phyloP scores from a whole-genome alignment of 495 filamentous ascomycete species.

The Staphylotrichum longicolle region DNA sequence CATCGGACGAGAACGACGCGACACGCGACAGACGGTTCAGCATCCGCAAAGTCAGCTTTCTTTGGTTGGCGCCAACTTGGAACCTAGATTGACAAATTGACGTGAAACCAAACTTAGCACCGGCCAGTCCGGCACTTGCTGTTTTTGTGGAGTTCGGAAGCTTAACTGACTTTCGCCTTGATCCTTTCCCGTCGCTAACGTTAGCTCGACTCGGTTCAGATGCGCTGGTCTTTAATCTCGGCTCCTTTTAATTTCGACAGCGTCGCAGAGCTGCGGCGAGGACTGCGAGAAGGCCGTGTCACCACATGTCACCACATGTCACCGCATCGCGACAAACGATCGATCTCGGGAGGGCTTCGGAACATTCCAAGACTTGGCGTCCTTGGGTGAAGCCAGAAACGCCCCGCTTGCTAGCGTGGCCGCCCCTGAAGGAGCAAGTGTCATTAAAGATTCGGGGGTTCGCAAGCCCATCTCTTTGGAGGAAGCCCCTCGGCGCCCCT shows the following conservation, averaged over 20 bases:
- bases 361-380: constrained; percentile 17
- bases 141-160: neutral
- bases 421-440: constrained; percentile 16
- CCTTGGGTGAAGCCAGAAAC: neutral
- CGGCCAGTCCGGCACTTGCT: neutral
- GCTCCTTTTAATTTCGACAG: constrained; percentile 17
- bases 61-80: neutral
- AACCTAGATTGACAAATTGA: constrained; percentile 1
- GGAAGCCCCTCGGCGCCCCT: neutral
- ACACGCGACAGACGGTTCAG: constrained; percentile 3
- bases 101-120: neutral
- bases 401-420: constrained; percentile 7
- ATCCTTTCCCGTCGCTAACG: too few relatives aligned
- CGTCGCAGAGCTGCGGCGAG: constrained; percentile 12
- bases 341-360: constrained; percentile 5
- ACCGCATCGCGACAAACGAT: neutral
- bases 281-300: neutral
- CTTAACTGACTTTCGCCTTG: neutral
- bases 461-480: constrained; percentile 6
- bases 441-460: neutral
- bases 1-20: constrained; percentile 16
- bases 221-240: neutral
- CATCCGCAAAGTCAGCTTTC: too few relatives aligned
- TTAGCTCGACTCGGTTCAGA: neutral
- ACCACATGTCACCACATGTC: too few relatives aligned